Percentiles rank a stretch among this genome's conserved stretches.
These are phyloP conservation scores for Beta corolliflora DNA, from an alignment of 179 eudicot species.

Conservation along the genomic window DNA sequence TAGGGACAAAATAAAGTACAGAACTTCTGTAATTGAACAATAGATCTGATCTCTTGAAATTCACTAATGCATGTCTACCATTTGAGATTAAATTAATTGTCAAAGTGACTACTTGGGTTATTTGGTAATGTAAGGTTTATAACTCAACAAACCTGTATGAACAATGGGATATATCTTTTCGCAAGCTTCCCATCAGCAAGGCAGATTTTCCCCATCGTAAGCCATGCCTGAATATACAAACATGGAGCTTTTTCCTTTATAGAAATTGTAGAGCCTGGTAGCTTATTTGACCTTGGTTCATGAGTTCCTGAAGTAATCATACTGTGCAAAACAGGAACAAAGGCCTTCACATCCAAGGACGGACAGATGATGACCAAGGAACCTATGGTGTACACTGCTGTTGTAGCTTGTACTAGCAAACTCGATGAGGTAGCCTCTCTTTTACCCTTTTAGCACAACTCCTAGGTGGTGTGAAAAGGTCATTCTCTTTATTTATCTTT, in stretches of 20 bases:
- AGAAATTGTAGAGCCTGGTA: conserved; percentile 52
- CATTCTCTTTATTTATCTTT: conserved; percentile 43
- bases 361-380: conserved; percentile 84
- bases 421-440: conserved; percentile 39
- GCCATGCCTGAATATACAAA: conserved; percentile 89
- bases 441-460: conserved; percentile 42
- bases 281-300: conserved; percentile 50
- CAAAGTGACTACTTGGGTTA: background rate
- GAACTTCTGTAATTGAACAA: background rate
- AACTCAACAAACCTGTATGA: conserved; percentile 66
- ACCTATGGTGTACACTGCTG: conserved; percentile 86
- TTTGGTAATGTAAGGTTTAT: background rate
- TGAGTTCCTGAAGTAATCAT: conserved; percentile 79
- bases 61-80: background rate
- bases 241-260: conserved; percentile 75
- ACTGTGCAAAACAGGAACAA: conserved; percentile 71
- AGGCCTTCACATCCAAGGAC: conserved; percentile 53
- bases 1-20: background rate
- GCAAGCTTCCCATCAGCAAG: conserved; percentile 96
- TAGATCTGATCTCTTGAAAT: background rate
- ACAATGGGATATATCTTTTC: conserved; percentile 84
- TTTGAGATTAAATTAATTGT: background rate
- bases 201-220: conserved; percentile 96
- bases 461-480: conserved; percentile 64
- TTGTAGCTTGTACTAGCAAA: conserved; percentile 51